Conservation (phyloP, 176 grass and related monocot genomes). For the Rhynchospora pubera region DNA sequence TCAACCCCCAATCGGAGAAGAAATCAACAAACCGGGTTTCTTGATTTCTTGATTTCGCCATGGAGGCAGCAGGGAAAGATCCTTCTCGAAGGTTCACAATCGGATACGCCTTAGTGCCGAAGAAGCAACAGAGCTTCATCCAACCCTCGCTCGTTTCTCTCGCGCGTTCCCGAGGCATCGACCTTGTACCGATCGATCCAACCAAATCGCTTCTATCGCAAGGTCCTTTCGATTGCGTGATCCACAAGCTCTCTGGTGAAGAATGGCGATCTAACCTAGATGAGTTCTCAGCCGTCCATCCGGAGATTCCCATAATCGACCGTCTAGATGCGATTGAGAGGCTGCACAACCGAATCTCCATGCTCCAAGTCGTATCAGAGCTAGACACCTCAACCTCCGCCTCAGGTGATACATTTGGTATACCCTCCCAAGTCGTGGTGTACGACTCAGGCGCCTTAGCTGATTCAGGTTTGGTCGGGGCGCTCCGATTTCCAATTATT, state of each 20-base stretch:
- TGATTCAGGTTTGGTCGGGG: conserved; percentile 59
- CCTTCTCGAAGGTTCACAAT: conserved; percentile 31
- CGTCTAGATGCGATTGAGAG: conserved; percentile 68
- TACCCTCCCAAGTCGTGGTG: conserved; percentile 78
- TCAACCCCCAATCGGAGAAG: background rate
- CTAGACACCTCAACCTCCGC: conserved; percentile 40
- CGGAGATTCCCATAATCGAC: conserved; percentile 52
- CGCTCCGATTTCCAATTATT: conserved; percentile 76
- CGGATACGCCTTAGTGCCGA: conserved; percentile 68
- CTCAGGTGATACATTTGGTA: conserved; percentile 55
- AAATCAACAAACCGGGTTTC: background rate
- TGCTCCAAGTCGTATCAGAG: conserved; percentile 90
- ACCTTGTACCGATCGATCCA: conserved; percentile 61
- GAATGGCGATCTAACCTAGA: conserved; percentile 67
- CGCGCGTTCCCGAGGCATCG: conserved; percentile 41
- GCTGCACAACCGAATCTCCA: conserved; percentile 93
- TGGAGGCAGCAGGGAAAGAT: conserved; percentile 1
- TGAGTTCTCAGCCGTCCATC: conserved; percentile 46
- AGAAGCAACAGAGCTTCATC: conserved; percentile 91
- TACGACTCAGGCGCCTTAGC: conserved; percentile 55
- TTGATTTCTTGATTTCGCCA: conserved; percentile 5
- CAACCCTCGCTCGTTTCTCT: conserved; percentile 52
- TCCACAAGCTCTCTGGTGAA: conserved; percentile 76
- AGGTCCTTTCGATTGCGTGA: conserved; percentile 76
- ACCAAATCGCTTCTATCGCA: conserved; percentile 47